Conservation (phyloP, 176 grass and related monocot species). For the Raddia guianensis region DNA sequence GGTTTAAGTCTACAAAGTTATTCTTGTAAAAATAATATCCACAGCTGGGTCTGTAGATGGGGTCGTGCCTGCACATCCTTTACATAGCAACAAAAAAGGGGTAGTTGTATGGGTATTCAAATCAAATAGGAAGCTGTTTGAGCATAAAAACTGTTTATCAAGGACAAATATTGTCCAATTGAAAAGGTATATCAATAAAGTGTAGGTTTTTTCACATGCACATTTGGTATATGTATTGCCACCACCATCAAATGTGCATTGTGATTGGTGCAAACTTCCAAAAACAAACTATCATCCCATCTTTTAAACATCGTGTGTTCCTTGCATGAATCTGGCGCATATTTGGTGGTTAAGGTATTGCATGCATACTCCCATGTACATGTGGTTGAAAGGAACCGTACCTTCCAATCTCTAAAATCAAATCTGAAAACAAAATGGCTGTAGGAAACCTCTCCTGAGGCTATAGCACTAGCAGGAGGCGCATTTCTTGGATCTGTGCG, state of each 20-base stretch:
- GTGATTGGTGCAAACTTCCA: no score
- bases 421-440: slow-evolving; percentile 89
- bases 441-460: slow-evolving; percentile 79
- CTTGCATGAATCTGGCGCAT: no score
- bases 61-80: background rate
- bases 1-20: background rate
- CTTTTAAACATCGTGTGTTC: no score
- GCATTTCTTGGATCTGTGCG: slow-evolving; percentile 89
- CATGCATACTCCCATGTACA: no score
- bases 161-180: background rate
- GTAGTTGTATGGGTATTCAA: background rate
- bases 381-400: slow-evolving; percentile 23
- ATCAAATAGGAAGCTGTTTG: background rate
- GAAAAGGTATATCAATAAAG: background rate
- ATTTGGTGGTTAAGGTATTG: no score
- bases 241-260: no score
- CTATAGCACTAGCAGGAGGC: slow-evolving; percentile 61
- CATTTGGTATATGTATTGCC: no score
- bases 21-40: background rate
- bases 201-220: no score
- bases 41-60: background rate
- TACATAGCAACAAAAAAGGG: no score
- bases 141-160: background rate
- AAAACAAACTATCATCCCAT: no score
- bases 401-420: slow-evolving; percentile 95